A percentile compares a stretch with the other conserved stretches of the same genome.
These are phyloP conservation scores for Allomyces javanicus DNA, from an alignment of 192 early-diverging fungal genomes.

Conservation along the genomic window DNA sequence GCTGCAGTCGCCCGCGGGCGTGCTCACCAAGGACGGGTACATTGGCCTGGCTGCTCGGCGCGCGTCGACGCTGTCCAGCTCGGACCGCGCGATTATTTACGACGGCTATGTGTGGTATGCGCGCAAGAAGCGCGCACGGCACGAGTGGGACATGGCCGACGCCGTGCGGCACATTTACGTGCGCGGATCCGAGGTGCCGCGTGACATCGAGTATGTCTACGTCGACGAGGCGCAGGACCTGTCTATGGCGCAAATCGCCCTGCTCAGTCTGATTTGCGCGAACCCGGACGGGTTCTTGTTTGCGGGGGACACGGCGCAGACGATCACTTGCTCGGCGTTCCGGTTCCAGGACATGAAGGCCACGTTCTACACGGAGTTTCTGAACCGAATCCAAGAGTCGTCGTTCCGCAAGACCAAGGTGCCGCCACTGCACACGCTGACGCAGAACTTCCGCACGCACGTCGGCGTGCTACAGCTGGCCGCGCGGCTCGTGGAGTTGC, in stretches of 20 bases:
- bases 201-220: too few relatives aligned
- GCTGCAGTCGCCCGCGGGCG: too few relatives aligned
- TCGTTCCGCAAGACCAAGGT: slow-evolving; percentile 45
- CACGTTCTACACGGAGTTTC: slow-evolving; percentile 53
- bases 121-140: too few relatives aligned
- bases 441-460: slow-evolving; percentile 52
- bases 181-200: too few relatives aligned
- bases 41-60: too few relatives aligned
- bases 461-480: slow-evolving; percentile 72
- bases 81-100: too few relatives aligned
- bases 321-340: slow-evolving; percentile 73
- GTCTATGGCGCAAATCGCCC: slow-evolving; percentile 27
- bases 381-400: slow-evolving; percentile 34
- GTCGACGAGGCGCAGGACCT: too few relatives aligned
- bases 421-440: slow-evolving; percentile 58
- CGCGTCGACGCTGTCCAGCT: too few relatives aligned
- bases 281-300: slow-evolving; percentile 61
- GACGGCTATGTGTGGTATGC: too few relatives aligned
- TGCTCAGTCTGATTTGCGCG: slow-evolving; percentile 91
- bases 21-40: too few relatives aligned
- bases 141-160: too few relatives aligned
- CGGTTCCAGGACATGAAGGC: slow-evolving; percentile 84
- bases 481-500: slow-evolving; percentile 69
- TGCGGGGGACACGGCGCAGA: slow-evolving; percentile 60
- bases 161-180: too few relatives aligned